phyloP scores from a whole-genome alignment of 1,284 basidiomycete species.

The Ustilago hordei region DNA sequence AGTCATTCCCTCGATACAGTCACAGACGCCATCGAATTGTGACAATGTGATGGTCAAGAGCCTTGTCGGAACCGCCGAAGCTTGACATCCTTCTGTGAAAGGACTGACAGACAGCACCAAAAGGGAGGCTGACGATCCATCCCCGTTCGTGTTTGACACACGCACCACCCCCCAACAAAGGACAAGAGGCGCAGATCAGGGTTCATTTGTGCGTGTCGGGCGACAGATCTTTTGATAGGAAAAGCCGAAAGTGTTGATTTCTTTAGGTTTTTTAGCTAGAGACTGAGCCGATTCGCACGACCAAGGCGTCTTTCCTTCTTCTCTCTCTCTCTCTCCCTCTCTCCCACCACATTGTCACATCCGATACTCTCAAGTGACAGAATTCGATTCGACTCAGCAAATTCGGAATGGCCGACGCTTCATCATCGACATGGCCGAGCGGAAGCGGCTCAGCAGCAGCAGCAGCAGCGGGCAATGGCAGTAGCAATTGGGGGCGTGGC shows the following conservation, averaged over 20 bases:
- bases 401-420: slow-evolving; percentile 33
- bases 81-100: not conserved
- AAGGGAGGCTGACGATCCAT: too few species aligned
- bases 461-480: slow-evolving; percentile 1
- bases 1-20: not conserved
- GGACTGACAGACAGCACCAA: not conserved
- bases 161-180: not conserved
- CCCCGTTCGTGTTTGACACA: too few species aligned
- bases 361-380: not conserved
- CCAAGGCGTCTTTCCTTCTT: not conserved
- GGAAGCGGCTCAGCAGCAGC: slow-evolving; percentile 31
- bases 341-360: slow-evolving; percentile 2
- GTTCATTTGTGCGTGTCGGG: not conserved
- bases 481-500: slow-evolving; percentile 34
- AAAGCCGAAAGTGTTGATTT: slow-evolving; percentile 1
- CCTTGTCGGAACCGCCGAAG: not conserved
- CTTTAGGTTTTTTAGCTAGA: not conserved
- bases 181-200: not conserved
- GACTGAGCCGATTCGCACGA: too few species aligned
- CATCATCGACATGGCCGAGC: slow-evolving; percentile 38
- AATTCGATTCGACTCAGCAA: not conserved
- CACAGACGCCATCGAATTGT: not conserved
- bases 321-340: not conserved
- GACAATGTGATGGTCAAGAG: not conserved
- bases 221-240: not conserved